These are phyloP conservation scores for Clonostachys solani DNA, from an alignment of 2,329 filamentous ascomycete species.

Conservation along the genomic window DNA sequence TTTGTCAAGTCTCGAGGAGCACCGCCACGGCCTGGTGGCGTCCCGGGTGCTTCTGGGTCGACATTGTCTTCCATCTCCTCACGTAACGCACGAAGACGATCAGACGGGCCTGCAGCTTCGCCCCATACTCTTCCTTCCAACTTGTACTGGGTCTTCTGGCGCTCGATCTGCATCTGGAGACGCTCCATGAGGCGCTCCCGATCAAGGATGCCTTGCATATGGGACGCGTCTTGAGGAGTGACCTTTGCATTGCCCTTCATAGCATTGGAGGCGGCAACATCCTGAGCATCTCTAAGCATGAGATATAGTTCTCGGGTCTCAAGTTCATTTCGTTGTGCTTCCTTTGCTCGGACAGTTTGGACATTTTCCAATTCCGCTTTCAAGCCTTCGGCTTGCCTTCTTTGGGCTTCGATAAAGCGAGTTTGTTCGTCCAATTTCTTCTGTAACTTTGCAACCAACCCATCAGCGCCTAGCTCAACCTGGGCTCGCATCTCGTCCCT, in stretches of 20 bases:
- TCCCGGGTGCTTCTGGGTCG: constrained; percentile 31
- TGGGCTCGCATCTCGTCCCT: constrained; percentile 90
- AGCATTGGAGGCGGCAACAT: constrained; percentile 86
- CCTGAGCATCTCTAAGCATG: constrained; percentile 96
- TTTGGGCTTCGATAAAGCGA: constrained; percentile 84
- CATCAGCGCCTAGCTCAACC: constrained; percentile 87
- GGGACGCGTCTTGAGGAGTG: constrained; percentile 56
- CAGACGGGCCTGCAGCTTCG: constrained; percentile 77
- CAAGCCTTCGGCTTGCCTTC: constrained; percentile 78
- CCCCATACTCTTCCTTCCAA: constrained; percentile 91
- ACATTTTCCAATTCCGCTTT: constrained; percentile 87
- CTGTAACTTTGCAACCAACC: constrained; percentile 87
- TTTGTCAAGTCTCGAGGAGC: constrained; percentile 63
- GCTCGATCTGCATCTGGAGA: constrained; percentile 89
- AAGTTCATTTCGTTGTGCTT: constrained; percentile 89
- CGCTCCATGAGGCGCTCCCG: constrained; percentile 89
- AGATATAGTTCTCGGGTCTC: constrained; percentile 96
- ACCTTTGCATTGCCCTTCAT: constrained; percentile 45
- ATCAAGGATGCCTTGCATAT: constrained; percentile 90
- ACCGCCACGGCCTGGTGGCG: constrained; percentile 42
- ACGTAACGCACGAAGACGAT: constrained; percentile 84
- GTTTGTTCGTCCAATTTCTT: constrained; percentile 91
- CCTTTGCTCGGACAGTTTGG: constrained; percentile 80
- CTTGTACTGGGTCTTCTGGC: constrained; percentile 97
- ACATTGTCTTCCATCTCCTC: constrained; percentile 86